phyloP scores from a whole-genome alignment of 345 rosid species.

The Cochlearia excelsa region DNA sequence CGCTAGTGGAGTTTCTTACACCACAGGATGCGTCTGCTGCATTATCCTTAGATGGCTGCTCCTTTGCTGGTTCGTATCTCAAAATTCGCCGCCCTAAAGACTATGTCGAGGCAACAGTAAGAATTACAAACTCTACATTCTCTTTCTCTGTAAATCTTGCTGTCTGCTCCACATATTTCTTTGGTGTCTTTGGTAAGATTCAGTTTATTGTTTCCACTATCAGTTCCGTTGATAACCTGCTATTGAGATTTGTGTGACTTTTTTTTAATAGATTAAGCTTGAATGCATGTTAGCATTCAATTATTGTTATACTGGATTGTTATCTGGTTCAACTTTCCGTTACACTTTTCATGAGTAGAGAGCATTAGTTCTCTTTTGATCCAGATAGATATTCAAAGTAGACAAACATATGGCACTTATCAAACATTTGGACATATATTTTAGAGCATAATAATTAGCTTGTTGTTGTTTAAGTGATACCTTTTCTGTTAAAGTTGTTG shows the following conservation, averaged over 20 bases:
- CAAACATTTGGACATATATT: slow-evolving; percentile 11
- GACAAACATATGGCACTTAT: slow-evolving; percentile 6
- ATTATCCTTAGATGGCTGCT: slow-evolving; percentile 69
- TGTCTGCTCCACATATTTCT: slow-evolving; percentile 17
- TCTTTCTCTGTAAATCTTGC: slow-evolving; percentile 20
- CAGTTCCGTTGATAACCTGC: slow-evolving; percentile 12
- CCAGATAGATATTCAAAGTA: slow-evolving; percentile 18
- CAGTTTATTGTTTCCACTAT: not conserved
- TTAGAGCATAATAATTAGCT: slow-evolving; percentile 7
- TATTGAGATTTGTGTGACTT: slow-evolving; percentile 10
- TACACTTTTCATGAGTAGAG: slow-evolving; percentile 11
- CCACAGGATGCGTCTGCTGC: slow-evolving; percentile 95
- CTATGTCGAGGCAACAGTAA: slow-evolving; percentile 76
- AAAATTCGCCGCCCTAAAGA: slow-evolving; percentile 87
- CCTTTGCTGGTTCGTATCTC: slow-evolving; percentile 58
- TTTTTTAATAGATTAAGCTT: slow-evolving; percentile 7
- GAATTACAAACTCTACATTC: slow-evolving; percentile 38
- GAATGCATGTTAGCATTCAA: slow-evolving; percentile 12
- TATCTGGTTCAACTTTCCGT: slow-evolving; percentile 11
- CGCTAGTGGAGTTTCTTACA: slow-evolving; percentile 88
- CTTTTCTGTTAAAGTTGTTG: slow-evolving; percentile 7
- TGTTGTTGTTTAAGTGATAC: slow-evolving; percentile 13
- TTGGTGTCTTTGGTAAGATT: slow-evolving; percentile 27
- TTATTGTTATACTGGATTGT: not conserved
- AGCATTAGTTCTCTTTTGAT: slow-evolving; percentile 22